A percentile compares a stretch with the other conserved stretches of the same genome.
These are phyloP conservation scores for Phlyctochytrium bullatum DNA, from an alignment of 192 early-diverging fungal genomes.

Conservation along the genomic window DNA sequence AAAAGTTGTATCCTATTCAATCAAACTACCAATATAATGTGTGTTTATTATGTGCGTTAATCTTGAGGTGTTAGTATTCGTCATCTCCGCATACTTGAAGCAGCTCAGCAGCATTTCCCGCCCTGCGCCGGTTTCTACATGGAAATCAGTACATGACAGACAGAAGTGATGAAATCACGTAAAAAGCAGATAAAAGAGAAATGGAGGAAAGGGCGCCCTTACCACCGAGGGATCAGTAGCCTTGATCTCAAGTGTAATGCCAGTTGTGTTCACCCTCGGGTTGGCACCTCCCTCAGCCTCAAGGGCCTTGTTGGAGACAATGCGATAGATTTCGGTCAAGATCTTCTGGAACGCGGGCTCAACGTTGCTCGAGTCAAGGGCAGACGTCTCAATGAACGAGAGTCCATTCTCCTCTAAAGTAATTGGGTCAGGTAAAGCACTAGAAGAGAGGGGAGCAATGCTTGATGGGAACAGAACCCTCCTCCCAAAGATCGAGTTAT, in stretches of 20 bases:
- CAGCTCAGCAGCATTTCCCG: constrained; percentile 9
- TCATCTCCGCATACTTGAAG: too few species aligned
- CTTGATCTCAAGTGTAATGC: neutral
- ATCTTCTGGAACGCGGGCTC: constrained; percentile 95
- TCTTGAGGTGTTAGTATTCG: too few species aligned
- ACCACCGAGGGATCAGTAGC: neutral
- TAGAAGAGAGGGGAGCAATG: too few species aligned
- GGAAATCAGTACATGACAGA: neutral
- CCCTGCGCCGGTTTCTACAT: neutral
- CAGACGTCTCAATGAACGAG: constrained; percentile 98
- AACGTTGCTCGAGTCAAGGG: constrained; percentile 94
- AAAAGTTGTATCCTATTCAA: too few species aligned
- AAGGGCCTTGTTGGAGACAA: constrained; percentile 95
- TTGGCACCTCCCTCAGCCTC: constrained; percentile 44
- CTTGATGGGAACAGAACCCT: too few species aligned
- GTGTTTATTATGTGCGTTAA: too few species aligned
- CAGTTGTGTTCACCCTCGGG: neutral
- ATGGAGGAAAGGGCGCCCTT: neutral
- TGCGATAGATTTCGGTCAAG: constrained; percentile 92
- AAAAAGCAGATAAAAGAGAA: neutral
- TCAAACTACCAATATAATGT: too few species aligned
- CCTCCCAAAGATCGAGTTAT: neutral
- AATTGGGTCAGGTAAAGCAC: too few species aligned
- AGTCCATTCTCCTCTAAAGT: constrained; percentile 83
- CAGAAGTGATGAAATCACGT: neutral